phyloP scores from a whole-genome alignment of 768 basidiomycete species.

The Phlebiopsis gigantea region DNA sequence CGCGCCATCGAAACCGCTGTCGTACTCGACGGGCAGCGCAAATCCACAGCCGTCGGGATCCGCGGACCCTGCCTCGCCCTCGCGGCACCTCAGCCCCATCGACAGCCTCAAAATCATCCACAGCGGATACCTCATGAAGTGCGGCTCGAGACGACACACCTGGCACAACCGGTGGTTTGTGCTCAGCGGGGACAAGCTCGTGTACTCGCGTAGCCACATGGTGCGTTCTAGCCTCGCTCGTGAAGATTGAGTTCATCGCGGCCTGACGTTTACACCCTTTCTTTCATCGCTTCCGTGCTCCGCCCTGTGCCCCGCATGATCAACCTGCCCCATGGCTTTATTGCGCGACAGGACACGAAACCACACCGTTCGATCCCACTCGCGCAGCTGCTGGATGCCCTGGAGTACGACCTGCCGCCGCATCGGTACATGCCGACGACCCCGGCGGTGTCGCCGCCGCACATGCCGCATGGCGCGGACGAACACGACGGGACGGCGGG shows the following conservation, averaged over 20 bases:
- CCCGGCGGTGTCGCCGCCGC: constrained; percentile 24
- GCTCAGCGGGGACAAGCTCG: constrained; percentile 79
- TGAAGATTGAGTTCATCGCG: constrained; percentile 13
- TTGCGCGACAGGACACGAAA: constrained; percentile 83
- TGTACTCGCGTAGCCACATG: constrained; percentile 95
- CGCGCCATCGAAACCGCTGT: constrained; percentile 39
- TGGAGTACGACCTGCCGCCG: constrained; percentile 73
- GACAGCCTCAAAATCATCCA: constrained; percentile 79
- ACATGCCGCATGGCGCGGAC: constrained; percentile 19
- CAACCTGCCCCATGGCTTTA: background rate
- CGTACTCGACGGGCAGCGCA: constrained; percentile 29
- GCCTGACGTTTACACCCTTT: constrained; percentile 9
- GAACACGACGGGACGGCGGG: constrained; percentile 42
- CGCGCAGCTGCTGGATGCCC: constrained; percentile 81
- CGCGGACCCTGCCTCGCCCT: constrained; percentile 33
- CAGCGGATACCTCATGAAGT: constrained; percentile 94
- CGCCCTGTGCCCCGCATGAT: background rate
- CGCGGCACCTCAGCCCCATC: constrained; percentile 33
- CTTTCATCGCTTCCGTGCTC: constrained; percentile 1
- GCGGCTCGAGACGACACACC: constrained; percentile 84
- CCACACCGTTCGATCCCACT: constrained; percentile 84
- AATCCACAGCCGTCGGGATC: constrained; percentile 11
- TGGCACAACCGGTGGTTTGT: constrained; percentile 99
- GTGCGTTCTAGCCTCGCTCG: constrained; percentile 41
- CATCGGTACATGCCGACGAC: constrained; percentile 34